phyloP scores from a whole-genome alignment of 371 early-diverging fungal species.

The Phascolomyces articulosus region DNA sequence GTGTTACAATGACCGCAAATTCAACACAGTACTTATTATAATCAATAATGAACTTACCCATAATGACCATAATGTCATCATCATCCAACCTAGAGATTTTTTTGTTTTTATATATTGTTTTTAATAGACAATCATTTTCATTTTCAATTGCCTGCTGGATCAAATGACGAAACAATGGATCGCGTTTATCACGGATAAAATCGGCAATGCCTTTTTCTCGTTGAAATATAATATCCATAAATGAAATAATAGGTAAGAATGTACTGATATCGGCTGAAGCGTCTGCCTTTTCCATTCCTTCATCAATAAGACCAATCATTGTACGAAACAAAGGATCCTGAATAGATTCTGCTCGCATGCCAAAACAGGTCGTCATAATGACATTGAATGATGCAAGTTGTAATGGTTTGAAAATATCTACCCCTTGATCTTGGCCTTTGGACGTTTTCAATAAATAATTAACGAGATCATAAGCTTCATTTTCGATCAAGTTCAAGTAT shows the following conservation, averaged over 20 bases:
- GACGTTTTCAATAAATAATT: no score
- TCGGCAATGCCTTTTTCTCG: constrained; percentile 3
- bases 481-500: no score
- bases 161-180: constrained; percentile 12
- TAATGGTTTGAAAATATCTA: constrained; percentile 10
- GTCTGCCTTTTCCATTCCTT: constrained; percentile 9
- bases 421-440: no score
- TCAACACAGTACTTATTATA: no score
- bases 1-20: neutral
- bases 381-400: constrained; percentile 18
- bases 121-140: constrained; percentile 17
- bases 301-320: constrained; percentile 11
- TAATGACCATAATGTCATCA: constrained; percentile 14
- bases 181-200: constrained; percentile 9
- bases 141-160: constrained; percentile 14
- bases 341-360: constrained; percentile 13
- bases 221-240: constrained; percentile 8
- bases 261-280: constrained; percentile 16
- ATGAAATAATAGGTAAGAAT: constrained; percentile 18
- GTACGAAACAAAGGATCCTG: constrained; percentile 12
- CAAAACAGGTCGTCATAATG: constrained; percentile 8
- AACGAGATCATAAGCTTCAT: neutral
- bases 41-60: constrained; percentile 19
- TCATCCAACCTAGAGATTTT: constrained; percentile 26
- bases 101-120: constrained; percentile 18